A percentile compares a stretch with the other conserved stretches of the same genome.
Evolutionary conservation across 192 early-diverging fungal species (phyloP).

Genomic region (Paraglomus brasilianum): DNA sequence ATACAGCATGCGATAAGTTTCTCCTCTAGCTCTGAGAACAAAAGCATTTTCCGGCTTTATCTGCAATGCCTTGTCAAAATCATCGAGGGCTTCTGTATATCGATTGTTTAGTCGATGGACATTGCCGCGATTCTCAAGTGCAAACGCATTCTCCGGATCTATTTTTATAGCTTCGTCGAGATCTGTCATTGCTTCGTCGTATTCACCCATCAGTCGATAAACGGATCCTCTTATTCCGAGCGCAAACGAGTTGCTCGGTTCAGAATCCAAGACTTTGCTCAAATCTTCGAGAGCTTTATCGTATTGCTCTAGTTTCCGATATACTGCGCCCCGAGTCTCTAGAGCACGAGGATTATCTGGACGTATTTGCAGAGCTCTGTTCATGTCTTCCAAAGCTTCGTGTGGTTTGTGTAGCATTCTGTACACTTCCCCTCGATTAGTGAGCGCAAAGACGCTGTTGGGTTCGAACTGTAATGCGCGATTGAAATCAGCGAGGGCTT

Average conservation of each 20-base stretch:
- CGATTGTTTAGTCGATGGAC: background rate
- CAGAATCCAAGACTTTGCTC: background rate
- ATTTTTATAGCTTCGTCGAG: slow-evolving; percentile 8
- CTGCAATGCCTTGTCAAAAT: slow-evolving; percentile 3
- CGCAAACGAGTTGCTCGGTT: background rate
- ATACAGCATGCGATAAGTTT: slow-evolving; percentile 1
- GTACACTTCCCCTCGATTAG: slow-evolving; percentile 28
- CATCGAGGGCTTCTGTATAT: background rate
- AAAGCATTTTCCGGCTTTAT: background rate
- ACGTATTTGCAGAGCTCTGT: slow-evolving; percentile 6
- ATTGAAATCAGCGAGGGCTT: background rate
- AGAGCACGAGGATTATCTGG: background rate
- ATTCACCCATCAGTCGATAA: background rate
- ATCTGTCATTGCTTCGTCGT: background rate
- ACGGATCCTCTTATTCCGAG: background rate
- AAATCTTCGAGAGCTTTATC: slow-evolving; percentile 8
- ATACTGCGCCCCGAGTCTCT: slow-evolving; percentile 1
- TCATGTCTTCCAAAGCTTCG: slow-evolving; percentile 1
- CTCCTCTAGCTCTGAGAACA: background rate
- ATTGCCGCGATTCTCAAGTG: background rate
- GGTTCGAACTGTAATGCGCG: background rate
- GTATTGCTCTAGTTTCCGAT: background rate
- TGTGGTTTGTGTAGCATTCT: background rate
- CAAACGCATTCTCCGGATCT: background rate
- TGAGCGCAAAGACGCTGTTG: background rate